phyloP scores from a whole-genome alignment of 192 early-diverging fungal species.

The Fimicolochytrium jonesii region DNA sequence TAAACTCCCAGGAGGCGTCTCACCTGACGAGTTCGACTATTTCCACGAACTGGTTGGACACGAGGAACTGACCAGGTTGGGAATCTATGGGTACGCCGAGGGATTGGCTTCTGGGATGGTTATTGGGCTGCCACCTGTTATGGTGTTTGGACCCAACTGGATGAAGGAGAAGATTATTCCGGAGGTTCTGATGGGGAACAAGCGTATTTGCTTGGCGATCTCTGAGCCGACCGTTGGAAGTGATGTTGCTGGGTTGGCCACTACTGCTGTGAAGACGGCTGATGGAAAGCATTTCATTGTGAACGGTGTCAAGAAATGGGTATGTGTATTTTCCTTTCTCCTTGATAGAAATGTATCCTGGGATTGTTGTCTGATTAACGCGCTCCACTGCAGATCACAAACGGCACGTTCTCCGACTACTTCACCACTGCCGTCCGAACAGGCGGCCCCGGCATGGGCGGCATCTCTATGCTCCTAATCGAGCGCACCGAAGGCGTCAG shows the following conservation, averaged over 20 bases:
- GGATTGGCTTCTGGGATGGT: constrained; percentile 28
- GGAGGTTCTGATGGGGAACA: constrained; percentile 42
- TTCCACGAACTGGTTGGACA: constrained; percentile 49
- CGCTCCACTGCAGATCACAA: constrained; percentile 30
- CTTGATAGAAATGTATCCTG: too few relatives aligned
- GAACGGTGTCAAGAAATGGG: constrained; percentile 58
- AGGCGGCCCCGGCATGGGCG: constrained; percentile 32
- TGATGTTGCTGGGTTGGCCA: constrained; percentile 42
- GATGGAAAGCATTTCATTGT: constrained; percentile 52
- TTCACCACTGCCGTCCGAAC: constrained; percentile 53
- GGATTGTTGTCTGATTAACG: too few relatives aligned
- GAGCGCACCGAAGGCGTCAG: constrained; percentile 52
- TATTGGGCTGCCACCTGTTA: constrained; percentile 44
- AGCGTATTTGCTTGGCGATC: constrained; percentile 53
- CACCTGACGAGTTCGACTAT: constrained; percentile 53
- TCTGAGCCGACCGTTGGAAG: constrained; percentile 37
- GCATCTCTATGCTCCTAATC: constrained; percentile 67
- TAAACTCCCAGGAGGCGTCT: constrained; percentile 39
- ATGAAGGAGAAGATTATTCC: constrained; percentile 43
- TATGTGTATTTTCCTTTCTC: too few relatives aligned
- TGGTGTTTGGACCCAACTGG: constrained; percentile 41
- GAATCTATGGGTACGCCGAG: constrained; percentile 31
- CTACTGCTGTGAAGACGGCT: constrained; percentile 40
- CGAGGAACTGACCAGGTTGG: constrained; percentile 33
- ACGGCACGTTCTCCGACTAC: constrained; percentile 43